Conservation (phyloP, 306 rosid genomes). For the Vigna trinervia region DNA sequence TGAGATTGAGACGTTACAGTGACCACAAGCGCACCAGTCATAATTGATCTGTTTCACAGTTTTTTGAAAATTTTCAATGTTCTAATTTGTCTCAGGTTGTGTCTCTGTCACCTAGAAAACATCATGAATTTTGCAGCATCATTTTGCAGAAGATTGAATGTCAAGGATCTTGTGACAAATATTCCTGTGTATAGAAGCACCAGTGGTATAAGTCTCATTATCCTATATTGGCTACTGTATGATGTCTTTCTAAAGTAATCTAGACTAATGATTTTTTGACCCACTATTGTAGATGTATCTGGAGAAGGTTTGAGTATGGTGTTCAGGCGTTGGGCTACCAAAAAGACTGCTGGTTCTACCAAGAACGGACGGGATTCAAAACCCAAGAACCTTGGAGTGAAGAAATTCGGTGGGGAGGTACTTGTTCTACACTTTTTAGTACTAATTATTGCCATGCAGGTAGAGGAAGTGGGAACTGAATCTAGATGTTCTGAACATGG, state of each 20-base stretch:
- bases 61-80: background rate
- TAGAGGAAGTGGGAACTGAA: slow-evolving; percentile 13
- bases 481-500: background rate
- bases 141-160: slow-evolving; percentile 66
- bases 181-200: slow-evolving; percentile 67
- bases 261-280: slow-evolving; percentile 33
- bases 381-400: slow-evolving; percentile 93
- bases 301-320: slow-evolving; percentile 77
- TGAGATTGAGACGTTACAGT: background rate
- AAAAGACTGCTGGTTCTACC: slow-evolving; percentile 85
- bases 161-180: slow-evolving; percentile 67
- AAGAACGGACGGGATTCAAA: slow-evolving; percentile 93
- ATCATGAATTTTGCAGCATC: slow-evolving; percentile 66
- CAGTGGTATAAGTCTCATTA: slow-evolving; percentile 54
- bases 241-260: slow-evolving; percentile 4
- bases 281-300: slow-evolving; percentile 59
- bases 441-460: slow-evolving; percentile 10
- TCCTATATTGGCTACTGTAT: slow-evolving; percentile 32
- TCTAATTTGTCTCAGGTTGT: slow-evolving; percentile 41
- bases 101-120: slow-evolving; percentile 4
- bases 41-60: slow-evolving; percentile 6
- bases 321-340: slow-evolving; percentile 91
- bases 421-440: slow-evolving; percentile 44
- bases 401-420: slow-evolving; percentile 96
- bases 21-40: background rate